phyloP scores from a whole-genome alignment of 139 green algal species.

The Dunaliella primolecta region DNA sequence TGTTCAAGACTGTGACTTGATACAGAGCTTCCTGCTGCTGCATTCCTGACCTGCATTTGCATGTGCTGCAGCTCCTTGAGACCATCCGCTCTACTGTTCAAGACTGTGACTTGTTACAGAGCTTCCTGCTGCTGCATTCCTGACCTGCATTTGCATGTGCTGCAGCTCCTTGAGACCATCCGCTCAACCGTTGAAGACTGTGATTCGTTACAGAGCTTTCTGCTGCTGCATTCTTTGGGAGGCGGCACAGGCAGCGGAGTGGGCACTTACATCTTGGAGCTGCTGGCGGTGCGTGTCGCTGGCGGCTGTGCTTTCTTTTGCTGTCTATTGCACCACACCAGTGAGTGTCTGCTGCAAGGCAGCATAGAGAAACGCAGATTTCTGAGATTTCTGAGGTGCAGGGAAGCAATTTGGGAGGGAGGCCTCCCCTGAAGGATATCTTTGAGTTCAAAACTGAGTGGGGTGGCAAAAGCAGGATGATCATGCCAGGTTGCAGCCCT shows the following conservation, averaged over 20 bases:
- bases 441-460: too few relatives aligned
- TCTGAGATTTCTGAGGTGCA: not conserved
- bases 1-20: too few relatives aligned
- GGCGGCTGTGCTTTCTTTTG: not conserved
- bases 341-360: not conserved
- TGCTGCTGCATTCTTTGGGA: slow-evolving; percentile 78
- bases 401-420: too few relatives aligned
- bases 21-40: too few relatives aligned
- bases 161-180: slow-evolving; percentile 59
- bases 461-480: too few relatives aligned
- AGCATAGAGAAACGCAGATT: not conserved
- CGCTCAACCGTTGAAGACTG: slow-evolving; percentile 58
- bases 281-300: slow-evolving; percentile 53
- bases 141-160: not conserved
- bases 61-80: slow-evolving; percentile 55
- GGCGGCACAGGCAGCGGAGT: slow-evolving; percentile 80
- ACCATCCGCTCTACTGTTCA: slow-evolving; percentile 55
- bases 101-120: slow-evolving; percentile 64
- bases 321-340: not conserved
- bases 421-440: too few relatives aligned
- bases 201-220: slow-evolving; percentile 62
- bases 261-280: slow-evolving; percentile 69
- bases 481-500: too few relatives aligned
- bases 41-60: too few relatives aligned
- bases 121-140: slow-evolving; percentile 71